Evolutionary conservation across 306 rosid species (phyloP).

Genomic region (Vigna reflexopilosa): DNA sequence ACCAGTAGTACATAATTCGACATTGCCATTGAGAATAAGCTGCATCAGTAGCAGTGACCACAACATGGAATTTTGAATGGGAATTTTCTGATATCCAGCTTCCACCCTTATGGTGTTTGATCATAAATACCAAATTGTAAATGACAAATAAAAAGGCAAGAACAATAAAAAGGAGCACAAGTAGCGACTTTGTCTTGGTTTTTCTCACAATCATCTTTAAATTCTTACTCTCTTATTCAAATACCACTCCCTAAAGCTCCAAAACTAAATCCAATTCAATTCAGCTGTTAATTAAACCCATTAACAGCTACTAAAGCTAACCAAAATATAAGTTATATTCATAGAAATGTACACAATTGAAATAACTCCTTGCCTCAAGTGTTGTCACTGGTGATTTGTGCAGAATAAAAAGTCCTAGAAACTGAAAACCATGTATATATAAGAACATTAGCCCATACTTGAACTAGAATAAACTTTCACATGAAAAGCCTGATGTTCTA

Average conservation of each 20-base stretch:
- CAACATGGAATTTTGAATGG: constrained; percentile 70
- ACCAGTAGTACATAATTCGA: constrained; percentile 94
- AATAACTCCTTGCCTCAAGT: neutral
- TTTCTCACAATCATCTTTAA: constrained; percentile 63
- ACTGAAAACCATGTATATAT: neutral
- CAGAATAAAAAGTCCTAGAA: neutral
- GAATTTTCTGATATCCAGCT: constrained; percentile 37
- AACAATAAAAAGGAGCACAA: constrained; percentile 58
- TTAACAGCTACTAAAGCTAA: neutral
- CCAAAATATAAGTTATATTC: neutral
- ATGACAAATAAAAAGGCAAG: constrained; percentile 62
- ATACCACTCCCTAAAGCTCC: constrained; percentile 30
- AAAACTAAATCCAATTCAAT: constrained; percentile 37
- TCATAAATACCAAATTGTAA: constrained; percentile 59
- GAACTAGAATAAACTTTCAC: constrained; percentile 34
- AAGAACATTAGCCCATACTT: constrained; percentile 13
- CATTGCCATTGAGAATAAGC: constrained; percentile 95
- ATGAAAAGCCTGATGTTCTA: constrained; percentile 43
- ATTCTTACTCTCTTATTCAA: neutral
- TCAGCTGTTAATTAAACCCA: constrained; percentile 27
- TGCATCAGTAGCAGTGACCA: constrained; percentile 86
- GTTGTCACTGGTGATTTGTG: constrained; percentile 28
- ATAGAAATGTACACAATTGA: constrained; percentile 6
- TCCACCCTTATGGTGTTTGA: constrained; percentile 49
- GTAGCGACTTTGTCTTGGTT: constrained; percentile 51